Conservation (phyloP, 2,329 filamentous ascomycete species). For the Fusarium clavum region DNA sequence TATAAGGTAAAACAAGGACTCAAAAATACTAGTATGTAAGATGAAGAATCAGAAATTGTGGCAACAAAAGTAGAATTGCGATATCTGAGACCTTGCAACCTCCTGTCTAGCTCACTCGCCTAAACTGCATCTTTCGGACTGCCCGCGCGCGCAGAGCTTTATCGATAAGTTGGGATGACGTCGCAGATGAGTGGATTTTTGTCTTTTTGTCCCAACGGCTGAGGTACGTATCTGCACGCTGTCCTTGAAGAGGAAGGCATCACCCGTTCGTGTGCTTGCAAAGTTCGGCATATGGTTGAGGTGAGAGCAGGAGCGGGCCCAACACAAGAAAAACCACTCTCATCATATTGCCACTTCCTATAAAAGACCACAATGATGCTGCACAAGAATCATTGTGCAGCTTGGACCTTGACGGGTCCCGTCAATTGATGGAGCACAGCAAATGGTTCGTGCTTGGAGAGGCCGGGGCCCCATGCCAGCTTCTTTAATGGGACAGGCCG, state of each 20-base stretch:
- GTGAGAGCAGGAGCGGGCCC: slow-evolving; percentile 23
- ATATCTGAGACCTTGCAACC: slow-evolving; percentile 43
- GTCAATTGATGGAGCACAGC: slow-evolving; percentile 18
- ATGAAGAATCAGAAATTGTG: slow-evolving; percentile 33
- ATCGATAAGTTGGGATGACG: slow-evolving; percentile 48
- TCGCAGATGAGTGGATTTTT: slow-evolving; percentile 36
- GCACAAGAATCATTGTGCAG: slow-evolving; percentile 35
- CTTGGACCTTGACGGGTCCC: slow-evolving; percentile 9
- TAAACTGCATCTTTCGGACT: slow-evolving; percentile 30
- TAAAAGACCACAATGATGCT: slow-evolving; percentile 31
- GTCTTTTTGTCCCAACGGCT: slow-evolving; percentile 42
- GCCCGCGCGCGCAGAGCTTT: slow-evolving; percentile 41
- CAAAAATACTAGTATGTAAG: slow-evolving; percentile 22
- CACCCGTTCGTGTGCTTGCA: slow-evolving; percentile 14
- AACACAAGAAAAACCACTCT: slow-evolving; percentile 13
- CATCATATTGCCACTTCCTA: slow-evolving; percentile 31
- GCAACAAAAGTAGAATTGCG: slow-evolving; percentile 30
- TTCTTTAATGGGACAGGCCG: slow-evolving; percentile 27
- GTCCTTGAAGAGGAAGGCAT: slow-evolving; percentile 25
- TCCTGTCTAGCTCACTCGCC: slow-evolving; percentile 37
- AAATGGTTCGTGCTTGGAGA: slow-evolving; percentile 21
- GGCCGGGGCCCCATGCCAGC: slow-evolving; percentile 31
- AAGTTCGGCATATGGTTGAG: slow-evolving; percentile 26
- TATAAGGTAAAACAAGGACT: slow-evolving; percentile 30
- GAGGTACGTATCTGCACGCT: slow-evolving; percentile 38